These are phyloP conservation scores for Thalassiosira sp. DNA, from an alignment of 352 stramenopile species.

Conservation along the genomic window DNA sequence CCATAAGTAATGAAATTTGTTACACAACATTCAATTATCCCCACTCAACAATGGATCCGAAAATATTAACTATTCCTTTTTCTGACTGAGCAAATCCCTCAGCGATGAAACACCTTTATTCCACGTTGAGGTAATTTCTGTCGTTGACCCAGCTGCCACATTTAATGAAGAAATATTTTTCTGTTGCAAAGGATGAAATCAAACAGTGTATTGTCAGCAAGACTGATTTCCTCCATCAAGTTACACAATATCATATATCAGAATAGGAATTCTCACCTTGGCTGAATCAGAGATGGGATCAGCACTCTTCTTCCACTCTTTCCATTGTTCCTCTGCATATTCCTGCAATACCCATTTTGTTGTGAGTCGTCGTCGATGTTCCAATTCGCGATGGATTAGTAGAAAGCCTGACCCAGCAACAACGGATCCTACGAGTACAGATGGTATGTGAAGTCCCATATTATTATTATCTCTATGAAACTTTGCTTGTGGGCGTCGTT, in stretches of 20 bases:
- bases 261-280: conserved; percentile 28
- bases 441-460: conserved; percentile 67
- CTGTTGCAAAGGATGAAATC: conserved; percentile 11
- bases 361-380: conserved; percentile 57
- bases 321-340: conserved; percentile 53
- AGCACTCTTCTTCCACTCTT: conserved; percentile 29
- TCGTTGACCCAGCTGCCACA: conserved; percentile 3
- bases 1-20: conserved; percentile 3
- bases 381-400: conserved; percentile 65
- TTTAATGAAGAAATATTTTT: conserved; percentile 37
- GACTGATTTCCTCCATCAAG: neutral
- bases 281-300: conserved; percentile 31
- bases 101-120: conserved; percentile 45
- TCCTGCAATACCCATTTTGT: conserved; percentile 63
- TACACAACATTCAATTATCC: neutral
- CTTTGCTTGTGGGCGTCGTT: too few relatives aligned
- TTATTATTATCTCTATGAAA: too few relatives aligned
- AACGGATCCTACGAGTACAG: conserved; percentile 59
- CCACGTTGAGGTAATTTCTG: conserved; percentile 31
- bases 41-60: neutral
- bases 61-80: conserved; percentile 18
- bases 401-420: conserved; percentile 56
- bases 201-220: conserved; percentile 2
- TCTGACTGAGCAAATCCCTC: conserved; percentile 28
- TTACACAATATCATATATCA: neutral